Evolutionary conservation across 2,329 filamentous ascomycete genomes (phyloP).

Genomic region (Fusarium goolgardi): DNA sequence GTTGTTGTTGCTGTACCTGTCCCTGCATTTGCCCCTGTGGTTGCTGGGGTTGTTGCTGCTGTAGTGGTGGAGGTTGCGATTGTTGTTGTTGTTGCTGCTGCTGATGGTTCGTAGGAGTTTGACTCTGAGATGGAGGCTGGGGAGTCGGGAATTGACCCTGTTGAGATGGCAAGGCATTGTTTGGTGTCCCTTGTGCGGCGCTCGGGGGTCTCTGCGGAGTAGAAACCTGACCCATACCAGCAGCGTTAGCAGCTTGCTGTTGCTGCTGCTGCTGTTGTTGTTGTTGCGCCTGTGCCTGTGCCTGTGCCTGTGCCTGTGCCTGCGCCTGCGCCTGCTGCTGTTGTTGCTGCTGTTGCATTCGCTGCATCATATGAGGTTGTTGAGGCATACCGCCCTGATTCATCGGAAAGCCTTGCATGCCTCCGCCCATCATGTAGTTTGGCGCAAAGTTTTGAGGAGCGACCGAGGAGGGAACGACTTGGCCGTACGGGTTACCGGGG

Average conservation of each 20-base stretch:
- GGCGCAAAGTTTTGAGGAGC: slow-evolving; percentile 64
- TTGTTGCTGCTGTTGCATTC: slow-evolving; percentile 38
- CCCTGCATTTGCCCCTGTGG: slow-evolving; percentile 16
- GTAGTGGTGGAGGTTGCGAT: slow-evolving; percentile 16
- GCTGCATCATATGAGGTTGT: slow-evolving; percentile 52
- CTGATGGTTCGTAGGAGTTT: slow-evolving; percentile 49
- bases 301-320: no score
- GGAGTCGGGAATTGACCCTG: slow-evolving; percentile 52
- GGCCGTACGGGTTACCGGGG: slow-evolving; percentile 66
- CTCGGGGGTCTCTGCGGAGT: slow-evolving; percentile 53
- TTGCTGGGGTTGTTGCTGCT: slow-evolving; percentile 19
- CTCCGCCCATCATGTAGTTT: slow-evolving; percentile 63
- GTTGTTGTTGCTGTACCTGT: slow-evolving; percentile 23
- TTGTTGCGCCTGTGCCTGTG: slow-evolving; percentile 49
- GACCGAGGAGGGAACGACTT: slow-evolving; percentile 62
- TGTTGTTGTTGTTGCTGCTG: slow-evolving; percentile 35
- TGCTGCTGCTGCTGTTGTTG: slow-evolving; percentile 50
- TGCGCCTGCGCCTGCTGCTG: slow-evolving; percentile 50
- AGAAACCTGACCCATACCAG: slow-evolving; percentile 47
- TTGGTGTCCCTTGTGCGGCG: slow-evolving; percentile 48
- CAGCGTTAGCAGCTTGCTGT: slow-evolving; percentile 49
- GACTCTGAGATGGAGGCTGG: slow-evolving; percentile 53
- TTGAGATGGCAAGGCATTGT: slow-evolving; percentile 47
- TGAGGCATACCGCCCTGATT: slow-evolving; percentile 63
- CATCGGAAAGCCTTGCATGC: slow-evolving; percentile 68